Base-by-base conservation (phyloP, 2,329 filamentous ascomycete genomes). In the Botryotinia calthae region DNA sequence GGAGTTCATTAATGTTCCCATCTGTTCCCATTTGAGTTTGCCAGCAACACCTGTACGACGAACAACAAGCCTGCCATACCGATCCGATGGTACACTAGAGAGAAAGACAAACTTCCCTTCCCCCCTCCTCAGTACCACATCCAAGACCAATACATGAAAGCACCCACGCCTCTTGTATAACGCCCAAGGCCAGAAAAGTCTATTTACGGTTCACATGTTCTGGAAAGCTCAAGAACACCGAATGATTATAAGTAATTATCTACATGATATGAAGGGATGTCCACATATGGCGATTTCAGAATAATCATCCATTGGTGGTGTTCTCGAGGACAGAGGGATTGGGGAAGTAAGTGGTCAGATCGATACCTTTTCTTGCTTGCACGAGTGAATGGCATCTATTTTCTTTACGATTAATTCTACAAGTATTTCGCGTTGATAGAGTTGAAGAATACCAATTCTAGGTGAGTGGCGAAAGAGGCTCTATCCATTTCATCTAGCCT, bases 151-250 rank as follows among this genome's bases (percentile, higher is more conserved):
- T 40, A 67, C 8, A 67, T 54, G 25, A 51, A 25, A 34, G 16
- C 48, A 22, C 64, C 46, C 46, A 66, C 64, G 46, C 48, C 25
- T 48, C 46, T 40, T 22, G 46, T 67, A 34, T 12, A 59, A 40
- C 34, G 22, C 8, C 16, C n/a, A 28, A 42, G 34, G 34, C 25
- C 31, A 54, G 28, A 54, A 54, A 16, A 34, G 6, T 28, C 34
- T 40, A 20, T 31, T 42, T 37, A 67, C 10, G 1, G 2, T 16
- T 31, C n/a, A 42, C 8, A 0, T 14, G 37, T 42, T 67, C 65
- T 56, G 40, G 65, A 67, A 67, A 42, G 65, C 56, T 67, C 65
- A 56, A 56, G 48, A 67, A 25, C 6, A 14, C 12, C 25, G n/a
- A 2, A 42, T 31, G 64, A 31, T 9, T 16, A 28, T 42, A 16